Percentiles rank a stretch among this genome's conserved stretches.
These are phyloP conservation scores for Inonotus hispidus DNA, from an alignment of 1,284 basidiomycete genomes.

Conservation along the genomic window DNA sequence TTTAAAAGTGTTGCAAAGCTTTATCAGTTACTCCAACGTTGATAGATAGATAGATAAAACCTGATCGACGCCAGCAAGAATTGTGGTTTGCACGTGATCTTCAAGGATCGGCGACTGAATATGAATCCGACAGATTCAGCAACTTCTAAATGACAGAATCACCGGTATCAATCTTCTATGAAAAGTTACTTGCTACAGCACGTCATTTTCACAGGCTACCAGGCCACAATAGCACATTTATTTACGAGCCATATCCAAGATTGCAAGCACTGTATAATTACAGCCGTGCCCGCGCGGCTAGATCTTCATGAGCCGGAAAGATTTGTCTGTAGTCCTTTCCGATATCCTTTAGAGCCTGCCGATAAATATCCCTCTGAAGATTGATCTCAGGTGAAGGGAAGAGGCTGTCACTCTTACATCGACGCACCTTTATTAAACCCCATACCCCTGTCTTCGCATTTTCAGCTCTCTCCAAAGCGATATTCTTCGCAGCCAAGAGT, in stretches of 20 bases:
- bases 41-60: too few species aligned
- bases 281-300: slow-evolving; percentile 7
- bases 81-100: neutral
- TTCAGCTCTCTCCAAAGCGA: slow-evolving; percentile 30
- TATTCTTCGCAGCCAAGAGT: slow-evolving; percentile 36
- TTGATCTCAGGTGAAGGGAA: neutral
- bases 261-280: neutral
- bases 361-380: slow-evolving; percentile 10
- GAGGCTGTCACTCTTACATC: neutral
- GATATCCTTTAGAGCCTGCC: slow-evolving; percentile 11
- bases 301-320: slow-evolving; percentile 8
- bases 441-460: slow-evolving; percentile 39
- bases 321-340: slow-evolving; percentile 13
- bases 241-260: neutral
- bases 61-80: neutral
- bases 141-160: too few species aligned
- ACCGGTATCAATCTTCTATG: too few species aligned
- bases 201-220: neutral
- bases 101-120: too few species aligned
- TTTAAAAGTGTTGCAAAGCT: neutral
- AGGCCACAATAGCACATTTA: neutral
- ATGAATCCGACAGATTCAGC: too few species aligned
- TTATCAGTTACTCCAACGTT: too few species aligned
- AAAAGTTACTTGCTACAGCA: neutral
- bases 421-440: slow-evolving; percentile 42